phyloP scores from a whole-genome alignment of 164 flowering plant genomes.

The Buxus sempervirens region DNA sequence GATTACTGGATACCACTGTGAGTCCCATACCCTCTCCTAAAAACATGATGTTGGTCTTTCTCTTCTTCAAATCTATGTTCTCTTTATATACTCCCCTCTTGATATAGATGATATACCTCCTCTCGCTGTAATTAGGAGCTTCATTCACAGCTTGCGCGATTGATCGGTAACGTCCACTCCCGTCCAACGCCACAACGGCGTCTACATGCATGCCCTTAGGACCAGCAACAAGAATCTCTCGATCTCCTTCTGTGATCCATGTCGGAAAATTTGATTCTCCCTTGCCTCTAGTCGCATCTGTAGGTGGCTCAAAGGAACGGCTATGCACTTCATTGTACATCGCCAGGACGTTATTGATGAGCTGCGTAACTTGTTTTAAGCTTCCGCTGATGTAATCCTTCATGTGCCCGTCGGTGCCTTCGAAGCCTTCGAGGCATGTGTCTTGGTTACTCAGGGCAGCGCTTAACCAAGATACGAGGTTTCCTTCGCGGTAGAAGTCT shows the following conservation, averaged over 20 bases:
- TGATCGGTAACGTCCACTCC: conserved; percentile 57
- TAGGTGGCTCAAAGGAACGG: conserved; percentile 41
- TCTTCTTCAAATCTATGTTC: conserved; percentile 77
- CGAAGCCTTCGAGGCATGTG: conserved; percentile 90
- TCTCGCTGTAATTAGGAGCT: conserved; percentile 56
- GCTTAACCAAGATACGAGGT: conserved; percentile 81
- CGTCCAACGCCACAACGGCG: conserved; percentile 68
- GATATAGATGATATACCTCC: conserved; percentile 69
- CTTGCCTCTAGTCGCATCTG: conserved; percentile 19
- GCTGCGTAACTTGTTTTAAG: conserved; percentile 69
- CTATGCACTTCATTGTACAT: conserved; percentile 52
- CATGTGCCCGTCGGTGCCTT: conserved; percentile 58
- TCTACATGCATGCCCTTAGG: conserved; percentile 43
- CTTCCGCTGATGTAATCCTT: conserved; percentile 55
- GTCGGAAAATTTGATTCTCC: conserved; percentile 32
- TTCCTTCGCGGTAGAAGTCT: conserved; percentile 33
- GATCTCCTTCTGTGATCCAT: conserved; percentile 63
- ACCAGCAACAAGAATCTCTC: conserved; percentile 28
- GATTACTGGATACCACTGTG: conserved; percentile 56
- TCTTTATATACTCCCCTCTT: conserved; percentile 74
- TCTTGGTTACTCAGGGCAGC: conserved; percentile 93
- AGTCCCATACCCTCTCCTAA: conserved; percentile 78
- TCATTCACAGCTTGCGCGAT: conserved; percentile 52
- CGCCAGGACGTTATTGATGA: conserved; percentile 59
- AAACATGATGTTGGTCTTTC: conserved; percentile 74